A percentile compares a stretch with the other conserved stretches of the same genome.
These are phyloP conservation scores for Gracilaria gracilis DNA, from an alignment of 23 red algal genomes.

Conservation along the genomic window DNA sequence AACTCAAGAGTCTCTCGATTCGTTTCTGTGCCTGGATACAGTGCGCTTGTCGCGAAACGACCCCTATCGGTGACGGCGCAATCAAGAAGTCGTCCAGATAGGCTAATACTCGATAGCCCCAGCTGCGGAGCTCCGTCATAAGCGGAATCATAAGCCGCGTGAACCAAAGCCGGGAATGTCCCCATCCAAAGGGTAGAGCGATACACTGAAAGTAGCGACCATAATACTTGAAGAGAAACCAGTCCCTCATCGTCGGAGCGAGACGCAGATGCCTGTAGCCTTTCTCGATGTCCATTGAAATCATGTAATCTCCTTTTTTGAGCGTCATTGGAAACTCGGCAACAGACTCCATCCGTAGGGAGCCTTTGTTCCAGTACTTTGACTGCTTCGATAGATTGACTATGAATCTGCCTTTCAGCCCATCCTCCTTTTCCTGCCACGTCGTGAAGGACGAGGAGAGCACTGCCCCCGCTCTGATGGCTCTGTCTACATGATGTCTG, in stretches of 20 bases:
- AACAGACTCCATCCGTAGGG: slow-evolving; percentile 4
- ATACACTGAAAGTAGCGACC: background rate
- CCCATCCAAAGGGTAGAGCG: slow-evolving; percentile 19
- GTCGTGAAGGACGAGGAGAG: background rate
- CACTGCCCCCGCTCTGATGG: background rate
- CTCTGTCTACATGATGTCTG: background rate
- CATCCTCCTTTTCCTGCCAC: slow-evolving; percentile 1
- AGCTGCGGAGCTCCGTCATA: background rate
- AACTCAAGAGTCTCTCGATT: background rate
- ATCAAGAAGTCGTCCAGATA: too few relatives aligned
- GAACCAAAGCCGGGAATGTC: slow-evolving; percentile 9
- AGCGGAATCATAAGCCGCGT: slow-evolving; percentile 15
- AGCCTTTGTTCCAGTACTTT: slow-evolving; percentile 2
- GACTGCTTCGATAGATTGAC: slow-evolving; percentile 32
- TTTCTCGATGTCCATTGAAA: slow-evolving; percentile 19
- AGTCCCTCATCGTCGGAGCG: slow-evolving; percentile 3
- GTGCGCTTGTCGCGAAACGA: background rate
- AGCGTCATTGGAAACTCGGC: background rate
- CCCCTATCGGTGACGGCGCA: background rate
- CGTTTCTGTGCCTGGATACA: background rate
- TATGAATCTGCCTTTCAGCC: background rate
- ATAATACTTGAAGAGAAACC: background rate
- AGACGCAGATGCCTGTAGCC: slow-evolving; percentile 16
- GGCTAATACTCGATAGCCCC: background rate
- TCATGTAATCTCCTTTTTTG: background rate